Evolutionary conservation across 768 basidiomycete species (phyloP).

Genomic region (Daedaleopsis nitida): DNA sequence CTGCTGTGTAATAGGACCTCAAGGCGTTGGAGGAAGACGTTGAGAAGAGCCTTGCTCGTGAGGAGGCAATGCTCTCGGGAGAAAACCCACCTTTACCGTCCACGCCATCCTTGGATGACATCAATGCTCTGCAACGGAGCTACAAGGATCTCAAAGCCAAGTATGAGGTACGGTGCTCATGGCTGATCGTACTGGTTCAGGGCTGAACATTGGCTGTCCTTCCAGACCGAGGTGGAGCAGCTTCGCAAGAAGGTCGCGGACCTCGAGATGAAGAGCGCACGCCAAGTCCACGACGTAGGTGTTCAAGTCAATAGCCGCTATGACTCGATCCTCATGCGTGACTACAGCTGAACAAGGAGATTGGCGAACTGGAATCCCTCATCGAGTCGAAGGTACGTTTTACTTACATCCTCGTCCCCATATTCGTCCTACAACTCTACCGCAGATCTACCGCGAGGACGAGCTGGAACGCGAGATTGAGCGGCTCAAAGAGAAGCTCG

Average conservation of each 20-base stretch:
- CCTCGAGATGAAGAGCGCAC: conserved; percentile 73
- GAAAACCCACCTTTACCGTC: conserved; percentile 16
- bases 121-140: conserved; percentile 42
- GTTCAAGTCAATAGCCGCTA: neutral
- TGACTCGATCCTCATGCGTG: neutral
- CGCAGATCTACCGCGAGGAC: conserved; percentile 88
- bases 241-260: conserved; percentile 70
- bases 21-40: conserved; percentile 76
- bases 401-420: neutral
- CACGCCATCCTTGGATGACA: conserved; percentile 31
- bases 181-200: neutral
- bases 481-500: conserved; percentile 68
- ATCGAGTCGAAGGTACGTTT: conserved; percentile 85
- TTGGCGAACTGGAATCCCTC: conserved; percentile 87
- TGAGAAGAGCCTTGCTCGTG: conserved; percentile 56
- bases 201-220: neutral
- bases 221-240: conserved; percentile 67
- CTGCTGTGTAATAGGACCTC: conserved; percentile 54
- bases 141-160: conserved; percentile 52
- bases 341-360: conserved; percentile 82
- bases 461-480: conserved; percentile 87
- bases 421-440: no score
- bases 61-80: conserved; percentile 42
- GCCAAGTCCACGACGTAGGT: conserved; percentile 67
- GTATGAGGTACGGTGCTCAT: conserved; percentile 47